phyloP scores from a whole-genome alignment of 805 yeast genomes.

The Sungouiozyma intestinalis region DNA sequence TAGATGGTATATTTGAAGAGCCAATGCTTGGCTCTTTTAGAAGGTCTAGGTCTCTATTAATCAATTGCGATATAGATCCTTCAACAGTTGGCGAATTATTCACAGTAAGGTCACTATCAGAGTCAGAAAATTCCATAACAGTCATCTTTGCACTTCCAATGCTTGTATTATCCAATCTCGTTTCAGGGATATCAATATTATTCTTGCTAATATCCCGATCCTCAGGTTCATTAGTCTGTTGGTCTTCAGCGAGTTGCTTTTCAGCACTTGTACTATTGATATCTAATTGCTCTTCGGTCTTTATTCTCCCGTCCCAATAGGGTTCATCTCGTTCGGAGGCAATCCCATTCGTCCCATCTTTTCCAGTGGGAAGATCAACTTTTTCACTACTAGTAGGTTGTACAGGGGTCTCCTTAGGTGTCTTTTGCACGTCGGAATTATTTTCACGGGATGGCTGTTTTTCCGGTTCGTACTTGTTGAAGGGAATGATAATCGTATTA shows the following conservation, averaged over 20 bases:
- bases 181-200: not conserved
- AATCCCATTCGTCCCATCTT: not conserved
- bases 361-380: too few relatives aligned
- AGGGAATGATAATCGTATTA: too few relatives aligned
- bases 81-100: not conserved
- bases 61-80: not conserved
- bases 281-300: not conserved
- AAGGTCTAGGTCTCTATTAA: not conserved
- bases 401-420: too few relatives aligned
- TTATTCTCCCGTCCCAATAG: not conserved
- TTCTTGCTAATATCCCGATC: not conserved
- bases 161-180: not conserved
- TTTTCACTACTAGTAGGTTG: too few relatives aligned
- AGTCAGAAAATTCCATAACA: not conserved
- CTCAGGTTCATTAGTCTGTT: too few relatives aligned
- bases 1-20: not conserved
- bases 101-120: not conserved
- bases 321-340: not conserved
- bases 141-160: not conserved
- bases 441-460: too few relatives aligned
- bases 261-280: not conserved
- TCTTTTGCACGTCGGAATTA: too few relatives aligned
- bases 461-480: too few relatives aligned
- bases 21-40: not conserved
- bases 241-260: not conserved